Base-by-base conservation (phyloP, 495 filamentous ascomycete genomes). In the Lindgomyces ingoldianus region DNA sequence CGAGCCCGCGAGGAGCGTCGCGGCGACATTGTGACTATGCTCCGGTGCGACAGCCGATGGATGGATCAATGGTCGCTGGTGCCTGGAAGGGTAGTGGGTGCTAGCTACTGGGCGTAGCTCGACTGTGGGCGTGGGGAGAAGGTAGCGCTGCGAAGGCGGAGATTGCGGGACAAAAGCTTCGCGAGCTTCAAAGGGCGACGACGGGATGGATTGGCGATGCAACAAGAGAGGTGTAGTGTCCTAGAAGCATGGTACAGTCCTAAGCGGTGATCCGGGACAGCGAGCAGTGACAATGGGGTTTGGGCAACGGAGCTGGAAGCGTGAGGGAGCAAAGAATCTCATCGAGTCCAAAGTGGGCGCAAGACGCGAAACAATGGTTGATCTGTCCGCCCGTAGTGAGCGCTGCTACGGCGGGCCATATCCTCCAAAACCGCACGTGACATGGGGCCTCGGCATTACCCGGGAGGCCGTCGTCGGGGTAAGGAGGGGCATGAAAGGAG, bases 1-100 rank as follows among this genome's bases (percentile, higher is more conserved):
- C 91, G 91, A 78, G 91, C 90, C 77, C 94, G 87, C 70, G 93
- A 94, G 52, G 92, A 96, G 74, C 94, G 91, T 75, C 94, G 88
- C 70, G 91, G 89, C 70, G 90, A 88, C 78, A 77, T 75, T 6
- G 6, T 39, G 33, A 39, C 6, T 6, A 14, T 39, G 75, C 94
- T 91, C 75, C 94, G 88, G 70, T 91, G 89, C 70, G 89, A 87
- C 78, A 76, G 74, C 19, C 25, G 26, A 33, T 16, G 56, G 25
- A 19, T 25, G 26, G 41, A 60, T 49, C 46, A 24, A 33, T 60
- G 42, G 42, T 21, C 25, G 46, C 25, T 41, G 29, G 26, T 21
- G n/a, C 27, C 21, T 0, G 9, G 14, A 33, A 14, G 47, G 10
- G 33, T 9, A 26, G 33, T 29, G 47, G 26, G 19, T 8, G 9